These are phyloP conservation scores for Solanum peruvianum DNA, from an alignment of 257 asterid genomes.

Conservation along the genomic window DNA sequence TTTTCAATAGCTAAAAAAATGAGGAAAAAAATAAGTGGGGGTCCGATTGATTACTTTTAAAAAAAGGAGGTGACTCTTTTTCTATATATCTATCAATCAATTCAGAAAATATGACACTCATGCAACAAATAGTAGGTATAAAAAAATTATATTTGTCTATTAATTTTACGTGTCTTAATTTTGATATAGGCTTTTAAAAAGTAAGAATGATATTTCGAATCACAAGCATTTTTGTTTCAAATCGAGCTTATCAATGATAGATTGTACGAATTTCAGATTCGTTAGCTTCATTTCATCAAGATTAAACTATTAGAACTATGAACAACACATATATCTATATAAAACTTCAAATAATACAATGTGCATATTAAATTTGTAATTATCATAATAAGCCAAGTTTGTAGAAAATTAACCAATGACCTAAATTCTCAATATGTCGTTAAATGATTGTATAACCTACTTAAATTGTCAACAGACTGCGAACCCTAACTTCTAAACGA, in stretches of 20 bases:
- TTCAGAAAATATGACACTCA: background rate
- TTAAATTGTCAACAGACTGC: background rate
- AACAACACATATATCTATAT: too few species aligned
- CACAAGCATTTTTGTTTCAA: background rate
- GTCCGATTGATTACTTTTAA: accelerated
- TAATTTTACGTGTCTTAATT: background rate
- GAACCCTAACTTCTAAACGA: background rate
- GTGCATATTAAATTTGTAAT: too few species aligned
- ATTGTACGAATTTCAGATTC: background rate
- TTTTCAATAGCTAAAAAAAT: background rate
- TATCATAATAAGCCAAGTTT: too few species aligned
- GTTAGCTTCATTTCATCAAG: background rate
- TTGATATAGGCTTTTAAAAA: background rate
- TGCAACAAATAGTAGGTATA: background rate
- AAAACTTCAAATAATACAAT: too few species aligned
- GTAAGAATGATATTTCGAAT: too few species aligned
- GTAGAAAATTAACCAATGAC: background rate
- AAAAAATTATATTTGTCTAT: background rate
- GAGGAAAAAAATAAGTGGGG: background rate
- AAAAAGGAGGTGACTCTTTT: background rate
- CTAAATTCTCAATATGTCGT: background rate
- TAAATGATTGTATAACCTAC: background rate
- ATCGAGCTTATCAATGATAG: background rate
- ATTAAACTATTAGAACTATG: background rate
- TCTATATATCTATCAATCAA: background rate